Evolutionary conservation across 1,284 basidiomycete species (phyloP).

Genomic region (Pascua guehoae): DNA sequence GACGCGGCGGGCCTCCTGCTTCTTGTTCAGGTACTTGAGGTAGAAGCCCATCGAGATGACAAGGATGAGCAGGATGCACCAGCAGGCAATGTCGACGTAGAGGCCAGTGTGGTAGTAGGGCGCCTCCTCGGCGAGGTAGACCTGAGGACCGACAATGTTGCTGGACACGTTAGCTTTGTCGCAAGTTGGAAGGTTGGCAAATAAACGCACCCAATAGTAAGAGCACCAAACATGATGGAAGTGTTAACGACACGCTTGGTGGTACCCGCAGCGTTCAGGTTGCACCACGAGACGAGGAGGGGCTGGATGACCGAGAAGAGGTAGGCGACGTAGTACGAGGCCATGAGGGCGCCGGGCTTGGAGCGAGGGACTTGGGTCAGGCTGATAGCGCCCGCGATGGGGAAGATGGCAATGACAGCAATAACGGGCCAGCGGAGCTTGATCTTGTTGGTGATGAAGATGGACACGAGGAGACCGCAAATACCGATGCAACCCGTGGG

Average conservation of each 20-base stretch:
- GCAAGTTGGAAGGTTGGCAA: too few relatives aligned
- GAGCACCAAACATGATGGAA: slow-evolving; percentile 29
- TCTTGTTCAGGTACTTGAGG: slow-evolving; percentile 36
- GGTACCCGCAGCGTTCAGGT: slow-evolving; percentile 42
- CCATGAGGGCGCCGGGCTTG: slow-evolving; percentile 33
- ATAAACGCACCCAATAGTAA: slow-evolving; percentile 21
- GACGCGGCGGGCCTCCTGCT: slow-evolving; percentile 35
- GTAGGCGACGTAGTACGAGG: slow-evolving; percentile 39
- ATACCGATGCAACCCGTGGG: slow-evolving; percentile 56
- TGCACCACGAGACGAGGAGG: slow-evolving; percentile 38
- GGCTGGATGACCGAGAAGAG: slow-evolving; percentile 38
- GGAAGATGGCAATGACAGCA: slow-evolving; percentile 39
- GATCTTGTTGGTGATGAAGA: slow-evolving; percentile 52
- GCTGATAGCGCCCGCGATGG: slow-evolving; percentile 41
- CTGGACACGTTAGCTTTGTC: too few relatives aligned
- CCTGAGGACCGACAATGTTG: slow-evolving; percentile 37
- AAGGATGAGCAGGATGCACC: slow-evolving; percentile 32
- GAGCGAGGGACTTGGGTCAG: slow-evolving; percentile 30
- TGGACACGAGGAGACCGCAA: slow-evolving; percentile 49
- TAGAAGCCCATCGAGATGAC: slow-evolving; percentile 40
- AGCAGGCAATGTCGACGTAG: slow-evolving; percentile 41
- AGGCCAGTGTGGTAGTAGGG: slow-evolving; percentile 40
- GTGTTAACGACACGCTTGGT: slow-evolving; percentile 44
- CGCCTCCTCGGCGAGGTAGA: slow-evolving; percentile 34
- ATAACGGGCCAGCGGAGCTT: slow-evolving; percentile 57